Evolutionary conservation across 305 asterid species (phyloP).

Genomic region (Fraxinus albicans): DNA sequence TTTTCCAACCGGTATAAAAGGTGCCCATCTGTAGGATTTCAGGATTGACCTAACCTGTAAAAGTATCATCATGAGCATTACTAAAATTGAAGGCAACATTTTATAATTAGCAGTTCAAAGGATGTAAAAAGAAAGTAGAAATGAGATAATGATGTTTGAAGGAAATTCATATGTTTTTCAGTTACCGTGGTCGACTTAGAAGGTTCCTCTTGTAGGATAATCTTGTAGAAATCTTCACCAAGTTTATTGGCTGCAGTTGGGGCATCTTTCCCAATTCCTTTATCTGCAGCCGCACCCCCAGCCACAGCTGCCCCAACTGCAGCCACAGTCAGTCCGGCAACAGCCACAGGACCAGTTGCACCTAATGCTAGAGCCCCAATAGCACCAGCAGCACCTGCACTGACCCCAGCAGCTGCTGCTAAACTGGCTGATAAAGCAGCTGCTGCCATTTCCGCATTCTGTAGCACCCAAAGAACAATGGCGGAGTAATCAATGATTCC

Average conservation of each 20-base stretch:
- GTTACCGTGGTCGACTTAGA: slow-evolving; percentile 73
- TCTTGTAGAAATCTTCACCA: slow-evolving; percentile 86
- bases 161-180: background rate
- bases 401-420: slow-evolving; percentile 77
- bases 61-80: background rate
- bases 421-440: slow-evolving; percentile 70
- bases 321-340: slow-evolving; percentile 69
- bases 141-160: background rate
- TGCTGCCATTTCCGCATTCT: slow-evolving; percentile 71
- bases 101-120: background rate
- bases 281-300: slow-evolving; percentile 70
- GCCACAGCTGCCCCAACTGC: slow-evolving; percentile 91
- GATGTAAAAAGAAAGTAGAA: background rate
- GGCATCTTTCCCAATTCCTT: slow-evolving; percentile 63
- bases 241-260: slow-evolving; percentile 58
- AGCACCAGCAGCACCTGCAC: slow-evolving; percentile 78
- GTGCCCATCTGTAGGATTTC: slow-evolving; percentile 79
- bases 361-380: slow-evolving; percentile 79
- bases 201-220: slow-evolving; percentile 77
- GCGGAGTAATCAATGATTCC: slow-evolving; percentile 83
- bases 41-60: slow-evolving; percentile 66
- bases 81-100: background rate
- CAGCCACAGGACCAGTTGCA: slow-evolving; percentile 73
- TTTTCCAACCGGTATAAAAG: slow-evolving; percentile 66
- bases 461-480: slow-evolving; percentile 78